Conservation (phyloP, 202 grass and related monocot species). For the Musa balbisiana region DNA sequence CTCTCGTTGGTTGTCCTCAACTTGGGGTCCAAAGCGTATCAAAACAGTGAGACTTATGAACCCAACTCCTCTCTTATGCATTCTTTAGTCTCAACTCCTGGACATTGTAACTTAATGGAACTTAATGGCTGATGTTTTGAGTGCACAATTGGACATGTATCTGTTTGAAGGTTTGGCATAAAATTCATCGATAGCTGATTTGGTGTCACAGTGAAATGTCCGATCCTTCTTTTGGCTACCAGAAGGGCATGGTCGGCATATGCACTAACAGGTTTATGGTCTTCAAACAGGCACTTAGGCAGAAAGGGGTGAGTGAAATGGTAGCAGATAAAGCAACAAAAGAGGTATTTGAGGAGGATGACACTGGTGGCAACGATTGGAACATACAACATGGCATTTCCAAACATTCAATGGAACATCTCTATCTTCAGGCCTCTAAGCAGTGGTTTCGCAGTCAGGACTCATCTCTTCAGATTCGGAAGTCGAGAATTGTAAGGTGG, state of each 20-base stretch:
- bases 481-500: slow-evolving; percentile 15
- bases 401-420: slow-evolving; percentile 58
- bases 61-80: neutral
- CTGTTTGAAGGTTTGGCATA: neutral
- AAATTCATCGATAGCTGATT: neutral
- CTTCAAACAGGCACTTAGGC: slow-evolving; percentile 50
- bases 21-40: slow-evolving; percentile 78
- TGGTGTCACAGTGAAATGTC: neutral
- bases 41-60: slow-evolving; percentile 42
- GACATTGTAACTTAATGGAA: neutral
- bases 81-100: neutral
- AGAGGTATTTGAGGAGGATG: slow-evolving; percentile 53
- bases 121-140: neutral
- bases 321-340: slow-evolving; percentile 52
- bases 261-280: neutral
- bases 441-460: slow-evolving; percentile 37
- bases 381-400: slow-evolving; percentile 40
- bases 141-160: neutral
- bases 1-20: slow-evolving; percentile 64
- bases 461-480: neutral
- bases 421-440: slow-evolving; percentile 68
- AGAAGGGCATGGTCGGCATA: too few species aligned
- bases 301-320: slow-evolving; percentile 51
- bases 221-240: neutral
- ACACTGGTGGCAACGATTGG: neutral